Percentiles rank a stretch among this genome's conserved stretches.
phyloP scores from a whole-genome alignment of 495 filamentous ascomycete genomes.

The Haplographium delicatum region DNA sequence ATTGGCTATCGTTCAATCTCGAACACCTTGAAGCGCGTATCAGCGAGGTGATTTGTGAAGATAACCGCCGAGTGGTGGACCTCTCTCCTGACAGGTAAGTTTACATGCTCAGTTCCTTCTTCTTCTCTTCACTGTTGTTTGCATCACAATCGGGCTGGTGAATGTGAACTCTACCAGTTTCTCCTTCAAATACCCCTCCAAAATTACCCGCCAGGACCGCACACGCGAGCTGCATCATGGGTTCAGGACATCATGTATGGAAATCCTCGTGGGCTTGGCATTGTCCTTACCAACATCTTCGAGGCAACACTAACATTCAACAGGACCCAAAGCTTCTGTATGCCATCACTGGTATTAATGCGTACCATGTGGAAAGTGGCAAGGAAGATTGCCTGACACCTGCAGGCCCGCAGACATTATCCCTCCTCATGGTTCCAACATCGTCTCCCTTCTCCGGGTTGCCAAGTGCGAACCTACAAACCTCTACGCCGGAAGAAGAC shows the following conservation, averaged over 20 bases:
- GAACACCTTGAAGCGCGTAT: neutral
- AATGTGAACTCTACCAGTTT: neutral
- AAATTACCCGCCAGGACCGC: neutral
- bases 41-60: neutral
- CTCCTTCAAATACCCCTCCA: constrained; percentile 5
- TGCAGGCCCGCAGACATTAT: constrained; percentile 82
- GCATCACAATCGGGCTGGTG: neutral
- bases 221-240: constrained; percentile 28
- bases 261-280: no score
- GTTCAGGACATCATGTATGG: constrained; percentile 49
- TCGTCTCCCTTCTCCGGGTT: constrained; percentile 64
- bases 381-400: constrained; percentile 76
- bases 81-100: neutral
- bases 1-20: neutral
- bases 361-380: constrained; percentile 85
- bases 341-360: constrained; percentile 75
- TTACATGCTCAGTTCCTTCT: neutral
- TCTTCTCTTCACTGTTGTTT: neutral
- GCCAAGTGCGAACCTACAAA: constrained; percentile 46
- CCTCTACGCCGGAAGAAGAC: constrained; percentile 69
- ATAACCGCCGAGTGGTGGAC: constrained; percentile 1
- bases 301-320: neutral
- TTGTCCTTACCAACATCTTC: neutral
- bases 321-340: constrained; percentile 75
- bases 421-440: constrained; percentile 90